These are phyloP conservation scores for Phytophthora melonis DNA, from an alignment of 352 stramenopile species.

Conservation along the genomic window DNA sequence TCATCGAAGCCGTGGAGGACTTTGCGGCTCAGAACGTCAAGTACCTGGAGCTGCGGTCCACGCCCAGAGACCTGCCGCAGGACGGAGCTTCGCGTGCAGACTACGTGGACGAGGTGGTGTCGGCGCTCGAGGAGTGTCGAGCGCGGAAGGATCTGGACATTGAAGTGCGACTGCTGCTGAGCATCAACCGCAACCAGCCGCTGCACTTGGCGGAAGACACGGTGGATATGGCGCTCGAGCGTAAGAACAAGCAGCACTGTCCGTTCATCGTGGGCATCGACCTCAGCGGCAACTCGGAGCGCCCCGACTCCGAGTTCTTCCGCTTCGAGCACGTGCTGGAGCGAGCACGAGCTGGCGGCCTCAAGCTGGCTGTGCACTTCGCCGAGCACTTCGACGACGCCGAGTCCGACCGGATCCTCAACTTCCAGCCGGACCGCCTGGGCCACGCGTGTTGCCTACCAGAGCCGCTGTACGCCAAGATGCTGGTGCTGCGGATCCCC, in stretches of 20 bases:
- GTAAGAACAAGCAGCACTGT: conserved; percentile 49
- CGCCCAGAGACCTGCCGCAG: conserved; percentile 63
- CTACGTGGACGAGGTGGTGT: conserved; percentile 79
- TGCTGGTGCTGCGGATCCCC: conserved; percentile 80
- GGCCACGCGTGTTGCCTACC: conserved; percentile 92
- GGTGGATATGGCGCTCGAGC: conserved; percentile 64
- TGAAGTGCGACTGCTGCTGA: conserved; percentile 79
- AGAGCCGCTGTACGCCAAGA: conserved; percentile 70
- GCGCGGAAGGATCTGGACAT: conserved; percentile 70
- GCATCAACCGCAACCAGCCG: conserved; percentile 82
- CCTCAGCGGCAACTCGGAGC: conserved; percentile 86
- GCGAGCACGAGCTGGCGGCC: conserved; percentile 66
- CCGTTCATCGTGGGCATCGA: conserved; percentile 86
- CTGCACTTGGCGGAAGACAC: conserved; percentile 73
- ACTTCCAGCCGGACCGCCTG: conserved; percentile 92
- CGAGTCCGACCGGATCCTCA: conserved; percentile 84
- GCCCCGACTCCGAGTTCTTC: conserved; percentile 83
- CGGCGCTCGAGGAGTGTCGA: conserved; percentile 70
- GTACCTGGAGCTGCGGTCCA: conserved; percentile 89
- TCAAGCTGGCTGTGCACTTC: conserved; percentile 94
- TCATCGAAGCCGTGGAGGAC: conserved; percentile 85
- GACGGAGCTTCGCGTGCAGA: conserved; percentile 67
- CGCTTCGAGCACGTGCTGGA: conserved; percentile 85
- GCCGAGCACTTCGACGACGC: conserved; percentile 90
- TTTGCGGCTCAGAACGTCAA: conserved; percentile 83